Conservation (phyloP, 2,329 filamentous ascomycete species). For the Exophiala lecanii-corni region DNA sequence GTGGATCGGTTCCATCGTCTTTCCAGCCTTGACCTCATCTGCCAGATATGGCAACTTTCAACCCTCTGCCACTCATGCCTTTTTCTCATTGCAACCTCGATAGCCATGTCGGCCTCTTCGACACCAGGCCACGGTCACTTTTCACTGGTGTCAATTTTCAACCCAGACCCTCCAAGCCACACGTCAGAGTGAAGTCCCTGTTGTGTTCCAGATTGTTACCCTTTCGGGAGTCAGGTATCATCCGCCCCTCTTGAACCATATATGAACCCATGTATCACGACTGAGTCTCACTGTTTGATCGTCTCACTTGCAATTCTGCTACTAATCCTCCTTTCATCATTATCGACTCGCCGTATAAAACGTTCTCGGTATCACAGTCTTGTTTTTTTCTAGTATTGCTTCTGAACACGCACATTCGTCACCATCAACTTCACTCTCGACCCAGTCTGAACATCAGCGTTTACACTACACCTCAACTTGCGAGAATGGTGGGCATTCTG, state of each 20-base stretch:
- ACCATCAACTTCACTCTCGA: background rate
- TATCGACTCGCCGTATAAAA: too few species aligned
- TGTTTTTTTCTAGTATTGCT: background rate
- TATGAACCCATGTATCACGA: too few species aligned
- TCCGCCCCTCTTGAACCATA: background rate
- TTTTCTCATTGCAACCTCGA: background rate
- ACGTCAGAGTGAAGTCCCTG: background rate
- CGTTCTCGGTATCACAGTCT: too few species aligned
- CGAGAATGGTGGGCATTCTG: conserved; percentile 18
- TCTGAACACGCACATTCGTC: background rate
- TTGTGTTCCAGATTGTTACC: background rate
- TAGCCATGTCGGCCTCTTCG: background rate
- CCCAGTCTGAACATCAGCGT: too few species aligned
- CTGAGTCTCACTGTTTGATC: too few species aligned
- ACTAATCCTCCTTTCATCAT: too few species aligned
- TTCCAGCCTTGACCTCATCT: background rate
- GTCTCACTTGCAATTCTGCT: too few species aligned
- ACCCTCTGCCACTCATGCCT: too few species aligned
- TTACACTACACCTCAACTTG: background rate
- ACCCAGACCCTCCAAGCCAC: background rate
- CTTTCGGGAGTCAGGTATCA: background rate
- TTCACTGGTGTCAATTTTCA: background rate
- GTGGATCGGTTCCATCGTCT: background rate
- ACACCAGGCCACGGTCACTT: background rate
- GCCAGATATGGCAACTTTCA: conserved; percentile 1